Conservation (phyloP, 1,284 basidiomycete genomes). For the Golubevia pallescens region DNA sequence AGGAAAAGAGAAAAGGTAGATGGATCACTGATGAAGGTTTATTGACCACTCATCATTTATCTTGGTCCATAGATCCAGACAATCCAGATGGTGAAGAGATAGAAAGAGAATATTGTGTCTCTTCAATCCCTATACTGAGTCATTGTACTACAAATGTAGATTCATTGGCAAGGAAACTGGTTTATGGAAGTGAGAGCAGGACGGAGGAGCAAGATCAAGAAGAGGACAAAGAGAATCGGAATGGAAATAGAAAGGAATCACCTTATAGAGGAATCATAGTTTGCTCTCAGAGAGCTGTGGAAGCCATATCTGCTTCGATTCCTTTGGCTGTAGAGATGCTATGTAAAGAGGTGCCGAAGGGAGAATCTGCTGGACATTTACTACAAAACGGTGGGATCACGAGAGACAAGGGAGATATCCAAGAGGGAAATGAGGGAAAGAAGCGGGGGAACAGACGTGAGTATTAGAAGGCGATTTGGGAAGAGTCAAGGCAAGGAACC, state of each 20-base stretch:
- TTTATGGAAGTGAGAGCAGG: conserved; percentile 12
- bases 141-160: conserved; percentile 32
- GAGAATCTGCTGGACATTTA: no score
- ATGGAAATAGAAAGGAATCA: no score
- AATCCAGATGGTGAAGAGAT: conserved; percentile 16
- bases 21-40: conserved; percentile 39
- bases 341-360: no score
- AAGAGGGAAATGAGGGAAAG: no score
- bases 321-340: no score
- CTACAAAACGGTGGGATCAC: no score
- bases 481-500: neutral
- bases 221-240: neutral
- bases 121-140: conserved; percentile 41
- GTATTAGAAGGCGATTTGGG: neutral
- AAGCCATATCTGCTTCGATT: no score
- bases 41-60: conserved; percentile 56
- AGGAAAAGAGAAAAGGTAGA: conserved; percentile 35
- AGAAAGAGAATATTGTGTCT: conserved; percentile 45
- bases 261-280: no score
- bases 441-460: no score
- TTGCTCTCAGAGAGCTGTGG: no score
- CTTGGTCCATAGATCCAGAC: neutral
- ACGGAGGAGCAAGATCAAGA: neutral
- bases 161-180: conserved; percentile 25
- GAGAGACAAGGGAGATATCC: no score